Evolutionary conservation across 140 eudicot genomes (phyloP).

Genomic region (Ambrosia hybrid): DNA sequence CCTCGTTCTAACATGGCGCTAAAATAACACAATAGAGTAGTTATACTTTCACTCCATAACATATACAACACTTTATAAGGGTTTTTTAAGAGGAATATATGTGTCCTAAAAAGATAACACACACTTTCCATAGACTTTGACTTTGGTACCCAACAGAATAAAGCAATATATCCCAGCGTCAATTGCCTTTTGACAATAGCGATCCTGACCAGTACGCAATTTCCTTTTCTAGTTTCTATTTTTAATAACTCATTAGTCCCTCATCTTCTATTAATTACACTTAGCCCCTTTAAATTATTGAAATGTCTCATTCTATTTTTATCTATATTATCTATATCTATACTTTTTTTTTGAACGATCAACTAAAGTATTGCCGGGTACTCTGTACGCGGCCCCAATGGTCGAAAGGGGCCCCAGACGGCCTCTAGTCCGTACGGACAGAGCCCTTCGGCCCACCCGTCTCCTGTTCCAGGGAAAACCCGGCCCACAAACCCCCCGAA

Average conservation of each 20-base stretch:
- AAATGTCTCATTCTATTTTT: neutral
- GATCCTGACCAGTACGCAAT: neutral
- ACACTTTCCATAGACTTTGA: slow-evolving; percentile 27
- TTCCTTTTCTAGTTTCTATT: neutral
- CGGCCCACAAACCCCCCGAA: too few species aligned
- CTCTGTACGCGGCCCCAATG: too few species aligned
- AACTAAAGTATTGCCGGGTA: too few species aligned
- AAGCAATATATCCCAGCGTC: slow-evolving; percentile 11
- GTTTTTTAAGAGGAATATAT: slow-evolving; percentile 5
- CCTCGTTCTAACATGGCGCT: too few species aligned
- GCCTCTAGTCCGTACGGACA: too few species aligned
- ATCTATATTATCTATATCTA: too few species aligned
- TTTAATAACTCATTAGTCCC: neutral
- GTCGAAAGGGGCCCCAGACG: too few species aligned
- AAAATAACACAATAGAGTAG: too few species aligned
- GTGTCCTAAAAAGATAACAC: neutral
- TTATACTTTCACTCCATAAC: too few species aligned
- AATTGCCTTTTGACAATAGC: slow-evolving; percentile 31
- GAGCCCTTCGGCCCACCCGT: too few species aligned
- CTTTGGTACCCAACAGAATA: slow-evolving; percentile 25
- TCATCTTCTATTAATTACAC: neutral
- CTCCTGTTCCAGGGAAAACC: too few species aligned
- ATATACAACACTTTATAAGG: neutral
- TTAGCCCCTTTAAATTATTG: neutral
- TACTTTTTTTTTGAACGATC: too few species aligned